A percentile compares a stretch with the other conserved stretches of the same genome.
phyloP scores from a whole-genome alignment of 2,329 filamentous ascomycete species.

The Parastagonospora avenae region DNA sequence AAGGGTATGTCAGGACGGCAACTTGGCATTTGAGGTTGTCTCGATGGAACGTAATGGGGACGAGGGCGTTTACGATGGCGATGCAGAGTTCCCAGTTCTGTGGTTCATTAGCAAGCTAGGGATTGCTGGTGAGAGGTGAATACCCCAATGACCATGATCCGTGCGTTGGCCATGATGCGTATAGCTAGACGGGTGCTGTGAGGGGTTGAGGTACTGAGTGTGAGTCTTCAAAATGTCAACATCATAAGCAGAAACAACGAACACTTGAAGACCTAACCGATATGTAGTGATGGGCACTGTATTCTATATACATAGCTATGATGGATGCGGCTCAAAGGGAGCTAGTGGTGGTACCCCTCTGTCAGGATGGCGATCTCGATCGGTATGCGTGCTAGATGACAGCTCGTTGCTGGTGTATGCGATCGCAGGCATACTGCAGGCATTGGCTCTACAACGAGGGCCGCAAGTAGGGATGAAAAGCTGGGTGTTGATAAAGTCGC shows the following conservation, averaged over 20 bases:
- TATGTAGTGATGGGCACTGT: no score
- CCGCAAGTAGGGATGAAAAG: no score
- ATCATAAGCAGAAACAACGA: no score
- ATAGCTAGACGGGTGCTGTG: not conserved
- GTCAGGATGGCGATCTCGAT: conserved; percentile 7
- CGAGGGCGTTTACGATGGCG: conserved; percentile 31
- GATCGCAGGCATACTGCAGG: no score
- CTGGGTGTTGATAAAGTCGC: no score
- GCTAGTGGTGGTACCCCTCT: conserved; percentile 8
- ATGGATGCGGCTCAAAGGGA: conserved; percentile 28
- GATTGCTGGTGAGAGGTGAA: not conserved
- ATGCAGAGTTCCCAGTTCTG: conserved; percentile 33
- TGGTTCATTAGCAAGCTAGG: conserved; percentile 6
- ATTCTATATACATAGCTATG: conserved; percentile 8
- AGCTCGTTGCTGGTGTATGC: not conserved
- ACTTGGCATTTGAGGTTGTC: conserved; percentile 13
- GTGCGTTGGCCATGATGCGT: conserved; percentile 15
- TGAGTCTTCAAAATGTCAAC: no score
- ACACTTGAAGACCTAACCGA: no score
- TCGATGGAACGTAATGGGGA: conserved; percentile 3
- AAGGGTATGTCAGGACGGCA: conserved; percentile 33
- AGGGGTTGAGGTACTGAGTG: not conserved
- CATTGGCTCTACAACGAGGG: no score
- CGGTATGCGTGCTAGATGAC: not conserved
- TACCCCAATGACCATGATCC: conserved; percentile 35